These are phyloP conservation scores for Apiotrichum siamense DNA, from an alignment of 1,284 basidiomycete genomes.

Conservation along the genomic window DNA sequence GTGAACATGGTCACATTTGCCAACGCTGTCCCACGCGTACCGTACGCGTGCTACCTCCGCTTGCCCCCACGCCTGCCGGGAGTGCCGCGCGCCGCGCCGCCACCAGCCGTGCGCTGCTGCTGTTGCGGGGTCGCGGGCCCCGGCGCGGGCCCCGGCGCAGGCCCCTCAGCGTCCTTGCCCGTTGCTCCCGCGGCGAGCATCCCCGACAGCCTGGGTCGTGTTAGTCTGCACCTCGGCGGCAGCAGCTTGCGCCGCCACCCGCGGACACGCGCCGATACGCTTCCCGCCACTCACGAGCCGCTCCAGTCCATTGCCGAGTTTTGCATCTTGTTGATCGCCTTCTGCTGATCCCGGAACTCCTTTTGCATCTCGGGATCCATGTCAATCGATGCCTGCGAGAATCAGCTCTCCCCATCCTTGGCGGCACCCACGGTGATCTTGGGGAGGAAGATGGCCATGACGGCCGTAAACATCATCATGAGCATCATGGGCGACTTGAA, in stretches of 20 bases:
- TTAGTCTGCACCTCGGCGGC: no score
- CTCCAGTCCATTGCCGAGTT: constrained; percentile 30
- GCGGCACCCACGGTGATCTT: constrained; percentile 61
- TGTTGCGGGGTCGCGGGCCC: no score
- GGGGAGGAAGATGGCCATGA: constrained; percentile 69
- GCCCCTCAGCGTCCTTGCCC: background rate
- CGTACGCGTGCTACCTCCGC: constrained; percentile 1
- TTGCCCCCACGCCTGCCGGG: constrained; percentile 9
- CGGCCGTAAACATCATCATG: constrained; percentile 65
- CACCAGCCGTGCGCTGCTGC: background rate
- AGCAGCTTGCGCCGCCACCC: no score
- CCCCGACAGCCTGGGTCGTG: constrained; percentile 7
- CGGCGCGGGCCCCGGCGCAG: no score
- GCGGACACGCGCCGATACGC: no score
- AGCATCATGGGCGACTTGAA: constrained; percentile 82
- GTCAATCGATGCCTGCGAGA: constrained; percentile 57
- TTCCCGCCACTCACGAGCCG: constrained; percentile 30
- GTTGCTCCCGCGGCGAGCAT: constrained; percentile 3
- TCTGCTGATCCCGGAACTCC: constrained; percentile 64
- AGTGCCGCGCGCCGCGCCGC: background rate
- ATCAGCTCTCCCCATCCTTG: background rate
- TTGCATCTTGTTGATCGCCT: constrained; percentile 58
- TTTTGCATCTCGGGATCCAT: constrained; percentile 68
- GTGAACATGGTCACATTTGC: no score
- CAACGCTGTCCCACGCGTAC: no score